Base-by-base conservation (phyloP, 1,284 basidiomycete species). In the Papiliotrema nemorosa region DNA sequence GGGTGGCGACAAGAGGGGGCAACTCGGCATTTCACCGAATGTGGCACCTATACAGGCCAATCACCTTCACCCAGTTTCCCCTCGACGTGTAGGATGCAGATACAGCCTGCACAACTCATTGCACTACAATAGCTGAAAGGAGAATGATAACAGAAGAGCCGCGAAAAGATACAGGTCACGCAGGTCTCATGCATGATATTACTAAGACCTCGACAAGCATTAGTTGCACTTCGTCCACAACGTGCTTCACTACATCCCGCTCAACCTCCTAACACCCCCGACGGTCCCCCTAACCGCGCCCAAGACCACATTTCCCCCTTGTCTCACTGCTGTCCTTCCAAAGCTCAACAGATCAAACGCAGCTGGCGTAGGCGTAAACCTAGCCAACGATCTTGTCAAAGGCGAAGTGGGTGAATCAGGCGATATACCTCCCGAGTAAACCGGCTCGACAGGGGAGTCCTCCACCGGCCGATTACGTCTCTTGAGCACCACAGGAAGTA, bases 401-500 rank as follows among this genome's bases (percentile, higher is more conserved):
- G 69, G 65, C 3, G 65, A 67, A 22, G 58, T 52, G 0, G 69
- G 68, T 33, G 58, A 55, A 16, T 31, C 6, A 21, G 49, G 47
- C 41, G 40, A 24, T 12, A 16, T 24, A 18, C 6, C 13, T 6
- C 6, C 31, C 25, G 18, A 10, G 16, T 14, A 16, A 14, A n/a
- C 6, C 14, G 26, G 7, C 14, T 12, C 24, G 24, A 38, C 21
- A 5, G 14, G 36, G 6, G 46, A 20, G 25, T 13, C 5, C 18
- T n/a, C 38, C 37, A 40, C n/a, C 37, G 24, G 24, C 37, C 22
- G 4, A 7, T 43, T 31, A 27, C 69, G 58, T 36, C 58, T 50
- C 55, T 76, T 76, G 54, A 76, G 60, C 4, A 76, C 58, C n/a
- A 73, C 72, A 3, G 75, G 75, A 2, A 76, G 45, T 16, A 76